Conservation (phyloP, 306 rosid genomes). For the Prunus mira region DNA sequence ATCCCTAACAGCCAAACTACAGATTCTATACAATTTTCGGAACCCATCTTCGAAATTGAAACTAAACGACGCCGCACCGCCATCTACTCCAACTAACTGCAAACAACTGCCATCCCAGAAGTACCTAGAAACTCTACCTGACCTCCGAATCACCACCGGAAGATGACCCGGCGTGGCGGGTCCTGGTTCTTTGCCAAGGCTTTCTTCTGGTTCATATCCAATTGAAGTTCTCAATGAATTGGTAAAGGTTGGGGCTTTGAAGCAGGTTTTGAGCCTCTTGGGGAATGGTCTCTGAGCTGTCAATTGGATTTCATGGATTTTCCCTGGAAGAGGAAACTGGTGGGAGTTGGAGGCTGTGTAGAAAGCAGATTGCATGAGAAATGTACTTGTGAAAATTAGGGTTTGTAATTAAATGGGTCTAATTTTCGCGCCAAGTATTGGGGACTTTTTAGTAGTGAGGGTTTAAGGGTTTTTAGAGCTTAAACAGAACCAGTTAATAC, state of each 20-base stretch:
- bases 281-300: constrained; percentile 21
- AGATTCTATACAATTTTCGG: constrained; percentile 26
- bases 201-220: constrained; percentile 50
- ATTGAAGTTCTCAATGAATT: constrained; percentile 47
- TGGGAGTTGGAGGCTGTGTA: constrained; percentile 33
- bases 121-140: constrained; percentile 68
- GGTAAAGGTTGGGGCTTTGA: constrained; percentile 17
- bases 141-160: constrained; percentile 58
- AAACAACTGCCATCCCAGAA: constrained; percentile 61
- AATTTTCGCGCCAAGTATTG: constrained; percentile 25
- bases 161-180: constrained; percentile 33
- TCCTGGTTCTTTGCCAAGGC: constrained; percentile 27
- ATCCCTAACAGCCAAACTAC: constrained; percentile 39
- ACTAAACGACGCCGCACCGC: constrained; percentile 24
- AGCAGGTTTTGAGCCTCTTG: constrained; percentile 19
- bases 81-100: constrained; percentile 58
- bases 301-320: constrained; percentile 22
- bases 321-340: constrained; percentile 45
- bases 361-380: constrained; percentile 64
- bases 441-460: background rate
- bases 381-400: background rate
- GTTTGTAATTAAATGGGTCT: background rate
- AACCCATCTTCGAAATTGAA: constrained; percentile 39
- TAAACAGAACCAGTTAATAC: background rate
- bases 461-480: constrained; percentile 5